Evolutionary conservation across 2,329 filamentous ascomycete species (phyloP).

Genomic region (Pseudocercospora eumusae): DNA sequence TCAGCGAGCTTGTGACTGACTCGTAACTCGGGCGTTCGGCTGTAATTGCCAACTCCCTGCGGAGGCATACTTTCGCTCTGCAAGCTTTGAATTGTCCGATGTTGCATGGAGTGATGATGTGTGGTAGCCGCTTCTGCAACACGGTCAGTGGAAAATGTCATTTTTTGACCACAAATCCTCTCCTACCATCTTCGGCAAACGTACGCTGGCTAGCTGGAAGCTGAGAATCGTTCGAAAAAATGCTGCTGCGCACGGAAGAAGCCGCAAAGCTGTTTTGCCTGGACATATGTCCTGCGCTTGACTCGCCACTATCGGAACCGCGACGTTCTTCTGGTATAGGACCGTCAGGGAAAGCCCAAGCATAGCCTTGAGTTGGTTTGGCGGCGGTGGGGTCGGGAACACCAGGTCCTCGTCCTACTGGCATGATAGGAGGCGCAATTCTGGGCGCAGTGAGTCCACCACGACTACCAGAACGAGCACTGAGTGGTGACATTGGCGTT

Average conservation of each 20-base stretch:
- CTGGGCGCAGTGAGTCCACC: constrained; percentile 52
- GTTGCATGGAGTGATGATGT: constrained; percentile 76
- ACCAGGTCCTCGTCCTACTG: constrained; percentile 63
- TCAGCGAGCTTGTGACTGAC: constrained; percentile 85
- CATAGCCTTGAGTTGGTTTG: constrained; percentile 77
- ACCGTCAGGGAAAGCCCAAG: constrained; percentile 80
- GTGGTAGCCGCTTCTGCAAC: constrained; percentile 47
- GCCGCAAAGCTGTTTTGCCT: constrained; percentile 74
- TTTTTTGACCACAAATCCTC: constrained; percentile 12
- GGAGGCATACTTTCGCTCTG: constrained; percentile 57
- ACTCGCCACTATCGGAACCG: constrained; percentile 52
- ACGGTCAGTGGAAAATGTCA: constrained; percentile 13
- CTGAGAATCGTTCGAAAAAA: constrained; percentile 73
- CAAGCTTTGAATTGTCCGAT: constrained; percentile 69
- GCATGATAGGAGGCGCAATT: constrained; percentile 75
- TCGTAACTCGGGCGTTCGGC: constrained; percentile 76
- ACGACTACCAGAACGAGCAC: constrained; percentile 38
- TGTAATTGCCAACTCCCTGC: constrained; percentile 71
- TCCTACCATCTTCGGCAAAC: constrained; percentile 61
- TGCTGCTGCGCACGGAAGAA: constrained; percentile 76
- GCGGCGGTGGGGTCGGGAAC: constrained; percentile 66
- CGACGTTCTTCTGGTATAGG: constrained; percentile 57
- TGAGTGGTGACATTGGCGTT: constrained; percentile 50
- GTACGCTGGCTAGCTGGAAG: constrained; percentile 71
- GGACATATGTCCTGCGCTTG: constrained; percentile 57